Conservation (phyloP, 2,329 filamentous ascomycete genomes). For the Venturia pyrina region DNA sequence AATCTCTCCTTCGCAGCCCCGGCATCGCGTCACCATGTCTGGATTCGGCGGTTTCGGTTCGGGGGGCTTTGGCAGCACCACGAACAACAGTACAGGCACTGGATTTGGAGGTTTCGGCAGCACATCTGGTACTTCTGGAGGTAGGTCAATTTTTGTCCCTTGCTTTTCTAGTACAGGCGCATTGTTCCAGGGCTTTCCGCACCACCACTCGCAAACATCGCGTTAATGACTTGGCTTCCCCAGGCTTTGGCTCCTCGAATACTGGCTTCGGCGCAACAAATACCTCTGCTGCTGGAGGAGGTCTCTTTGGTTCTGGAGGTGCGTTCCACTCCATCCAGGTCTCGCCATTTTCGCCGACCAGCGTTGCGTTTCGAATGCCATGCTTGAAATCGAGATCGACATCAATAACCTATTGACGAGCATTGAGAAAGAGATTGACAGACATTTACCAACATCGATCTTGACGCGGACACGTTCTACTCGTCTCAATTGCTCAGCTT, state of each 20-base stretch:
- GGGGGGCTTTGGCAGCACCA: slow-evolving; percentile 34
- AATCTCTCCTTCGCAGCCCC: neutral
- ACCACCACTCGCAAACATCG: slow-evolving; percentile 17
- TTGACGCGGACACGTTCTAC: too few relatives aligned
- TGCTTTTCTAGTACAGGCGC: slow-evolving; percentile 3
- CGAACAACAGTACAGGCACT: slow-evolving; percentile 24
- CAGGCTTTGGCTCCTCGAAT: slow-evolving; percentile 28
- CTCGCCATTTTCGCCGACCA: neutral
- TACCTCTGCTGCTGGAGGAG: slow-evolving; percentile 19
- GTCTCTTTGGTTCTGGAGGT: slow-evolving; percentile 22
- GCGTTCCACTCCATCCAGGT: slow-evolving; percentile 6
- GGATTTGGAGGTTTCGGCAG: slow-evolving; percentile 29
- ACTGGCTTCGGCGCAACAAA: slow-evolving; percentile 21
- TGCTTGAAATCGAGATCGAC: too few relatives aligned
- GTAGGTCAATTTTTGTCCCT: slow-evolving; percentile 37
- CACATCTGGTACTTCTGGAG: slow-evolving; percentile 33
- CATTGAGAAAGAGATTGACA: too few relatives aligned
- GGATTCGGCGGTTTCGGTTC: slow-evolving; percentile 38
- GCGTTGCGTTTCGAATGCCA: too few relatives aligned
- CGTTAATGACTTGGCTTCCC: slow-evolving; percentile 28
- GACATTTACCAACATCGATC: too few relatives aligned
- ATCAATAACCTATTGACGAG: neutral
- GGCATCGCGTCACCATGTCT: slow-evolving; percentile 10
- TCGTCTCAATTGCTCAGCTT: neutral
- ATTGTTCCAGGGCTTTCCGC: slow-evolving; percentile 5